Percentiles rank a stretch among this genome's conserved stretches.
phyloP scores from a whole-genome alignment of 331 rosid genomes.

The Rhamnella rubrinervis region DNA sequence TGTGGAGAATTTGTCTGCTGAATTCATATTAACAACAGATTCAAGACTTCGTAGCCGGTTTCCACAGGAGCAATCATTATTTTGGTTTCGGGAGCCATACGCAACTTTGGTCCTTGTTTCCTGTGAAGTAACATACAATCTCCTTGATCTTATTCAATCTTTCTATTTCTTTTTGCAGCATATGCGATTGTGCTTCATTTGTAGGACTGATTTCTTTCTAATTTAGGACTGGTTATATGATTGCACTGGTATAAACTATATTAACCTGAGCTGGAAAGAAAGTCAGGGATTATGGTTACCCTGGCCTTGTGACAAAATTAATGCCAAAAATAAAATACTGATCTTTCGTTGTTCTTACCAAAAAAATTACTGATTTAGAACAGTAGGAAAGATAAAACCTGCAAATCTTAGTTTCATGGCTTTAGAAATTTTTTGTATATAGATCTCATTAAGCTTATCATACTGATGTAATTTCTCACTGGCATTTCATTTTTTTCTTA shows the following conservation, averaged over 20 bases:
- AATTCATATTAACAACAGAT: constrained; percentile 91
- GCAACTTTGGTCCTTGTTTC: constrained; percentile 87
- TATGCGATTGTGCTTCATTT: neutral
- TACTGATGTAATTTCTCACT: constrained; percentile 20
- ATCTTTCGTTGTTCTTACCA: neutral
- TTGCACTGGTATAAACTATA: neutral
- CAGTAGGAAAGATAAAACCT: neutral
- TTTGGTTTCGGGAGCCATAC: constrained; percentile 96
- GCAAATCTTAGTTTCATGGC: neutral
- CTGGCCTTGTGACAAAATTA: neutral
- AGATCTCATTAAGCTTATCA: neutral
- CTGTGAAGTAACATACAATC: constrained; percentile 68
- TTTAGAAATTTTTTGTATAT: neutral
- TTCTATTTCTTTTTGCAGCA: neutral
- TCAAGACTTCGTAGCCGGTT: constrained; percentile 91
- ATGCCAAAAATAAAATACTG: neutral
- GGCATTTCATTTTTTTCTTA: constrained; percentile 23
- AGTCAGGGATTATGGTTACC: neutral
- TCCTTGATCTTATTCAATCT: constrained; percentile 7
- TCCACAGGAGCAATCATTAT: constrained; percentile 83
- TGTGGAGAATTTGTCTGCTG: constrained; percentile 73
- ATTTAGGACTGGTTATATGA: neutral
- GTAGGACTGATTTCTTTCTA: too few species aligned
- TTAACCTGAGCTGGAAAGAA: neutral
- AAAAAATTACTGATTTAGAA: neutral